Percentiles rank a stretch among this genome's conserved stretches.
Evolutionary conservation across 2,329 filamentous ascomycete genomes (phyloP).

Genomic region (Pseudomassariella vexata): DNA sequence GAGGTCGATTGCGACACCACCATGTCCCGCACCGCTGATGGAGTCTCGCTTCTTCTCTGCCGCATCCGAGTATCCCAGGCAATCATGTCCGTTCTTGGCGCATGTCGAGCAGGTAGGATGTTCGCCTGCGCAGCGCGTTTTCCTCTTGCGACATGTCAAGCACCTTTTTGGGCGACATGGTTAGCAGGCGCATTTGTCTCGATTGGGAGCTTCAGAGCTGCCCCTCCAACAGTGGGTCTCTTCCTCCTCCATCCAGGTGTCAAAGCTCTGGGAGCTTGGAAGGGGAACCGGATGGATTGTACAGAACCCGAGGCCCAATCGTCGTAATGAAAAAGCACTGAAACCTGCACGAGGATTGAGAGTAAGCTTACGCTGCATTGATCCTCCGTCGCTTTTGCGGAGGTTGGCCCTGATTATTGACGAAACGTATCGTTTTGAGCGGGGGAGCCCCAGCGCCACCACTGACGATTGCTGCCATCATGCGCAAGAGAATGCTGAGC

Average conservation of each 20-base stretch:
- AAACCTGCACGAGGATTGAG: slow-evolving; percentile 9
- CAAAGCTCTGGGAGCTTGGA: too few relatives aligned
- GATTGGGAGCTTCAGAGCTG: background rate
- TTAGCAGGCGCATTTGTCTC: slow-evolving; percentile 10
- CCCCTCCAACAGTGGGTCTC: slow-evolving; percentile 6
- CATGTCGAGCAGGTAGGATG: slow-evolving; percentile 68
- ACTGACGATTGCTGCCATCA: slow-evolving; percentile 42
- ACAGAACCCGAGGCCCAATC: too few relatives aligned
- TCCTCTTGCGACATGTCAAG: slow-evolving; percentile 68
- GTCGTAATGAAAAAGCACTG: slow-evolving; percentile 6
- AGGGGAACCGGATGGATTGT: too few relatives aligned
- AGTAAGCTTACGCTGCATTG: slow-evolving; percentile 63
- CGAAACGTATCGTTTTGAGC: slow-evolving; percentile 66
- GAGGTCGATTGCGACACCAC: slow-evolving; percentile 8
- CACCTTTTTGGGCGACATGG: slow-evolving; percentile 39
- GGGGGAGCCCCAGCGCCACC: slow-evolving; percentile 18
- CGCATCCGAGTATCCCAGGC: slow-evolving; percentile 59
- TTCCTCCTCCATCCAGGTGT: too few relatives aligned
- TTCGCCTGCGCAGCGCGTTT: slow-evolving; percentile 70
- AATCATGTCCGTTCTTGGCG: slow-evolving; percentile 63
- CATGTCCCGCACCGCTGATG: slow-evolving; percentile 6
- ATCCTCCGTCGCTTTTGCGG: slow-evolving; percentile 74
- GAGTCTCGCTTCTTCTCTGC: slow-evolving; percentile 37
- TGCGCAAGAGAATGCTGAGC: slow-evolving; percentile 8
- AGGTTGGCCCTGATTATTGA: slow-evolving; percentile 76